These are phyloP conservation scores for Gynandropsis gynandra DNA, from an alignment of 345 rosid species.

Conservation along the genomic window DNA sequence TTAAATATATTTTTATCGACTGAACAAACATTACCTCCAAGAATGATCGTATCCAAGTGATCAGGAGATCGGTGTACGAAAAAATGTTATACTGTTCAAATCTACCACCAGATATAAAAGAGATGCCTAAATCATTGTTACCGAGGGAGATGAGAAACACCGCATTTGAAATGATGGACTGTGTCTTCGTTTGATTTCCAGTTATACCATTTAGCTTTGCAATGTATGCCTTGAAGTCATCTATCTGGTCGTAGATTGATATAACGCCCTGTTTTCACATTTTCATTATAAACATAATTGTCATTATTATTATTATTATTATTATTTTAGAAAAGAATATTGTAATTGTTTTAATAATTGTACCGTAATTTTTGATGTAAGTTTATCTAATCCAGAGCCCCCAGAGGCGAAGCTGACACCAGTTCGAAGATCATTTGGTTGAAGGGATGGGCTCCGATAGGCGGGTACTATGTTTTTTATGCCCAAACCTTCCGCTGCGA, in stretches of 20 bases:
- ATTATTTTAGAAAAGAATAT: neutral
- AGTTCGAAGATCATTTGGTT: conserved; percentile 24
- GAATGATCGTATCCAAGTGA: conserved; percentile 31
- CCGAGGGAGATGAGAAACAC: conserved; percentile 36
- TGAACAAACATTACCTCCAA: conserved; percentile 31
- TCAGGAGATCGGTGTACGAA: conserved; percentile 38
- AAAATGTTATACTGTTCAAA: conserved; percentile 26
- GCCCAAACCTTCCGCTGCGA: conserved; percentile 27
- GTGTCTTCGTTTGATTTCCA: conserved; percentile 40
- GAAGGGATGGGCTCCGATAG: conserved; percentile 20
- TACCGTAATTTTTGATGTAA: conserved; percentile 23
- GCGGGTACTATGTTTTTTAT: conserved; percentile 24
- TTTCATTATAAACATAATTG: neutral
- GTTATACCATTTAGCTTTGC: conserved; percentile 29
- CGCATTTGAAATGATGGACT: conserved; percentile 30
- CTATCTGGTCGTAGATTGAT: conserved; percentile 47
- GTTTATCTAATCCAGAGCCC: conserved; percentile 29
- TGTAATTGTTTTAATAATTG: neutral
- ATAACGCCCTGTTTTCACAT: conserved; percentile 36
- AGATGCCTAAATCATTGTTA: conserved; percentile 56
- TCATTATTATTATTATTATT: neutral
- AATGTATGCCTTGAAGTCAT: conserved; percentile 40
- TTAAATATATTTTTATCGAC: neutral
- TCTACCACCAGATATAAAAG: conserved; percentile 29
- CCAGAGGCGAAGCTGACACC: conserved; percentile 32